Percentiles rank a stretch among this genome's conserved stretches.
Evolutionary conservation across 2,329 filamentous ascomycete genomes (phyloP).

Genomic region (Fusarium duplospermum): DNA sequence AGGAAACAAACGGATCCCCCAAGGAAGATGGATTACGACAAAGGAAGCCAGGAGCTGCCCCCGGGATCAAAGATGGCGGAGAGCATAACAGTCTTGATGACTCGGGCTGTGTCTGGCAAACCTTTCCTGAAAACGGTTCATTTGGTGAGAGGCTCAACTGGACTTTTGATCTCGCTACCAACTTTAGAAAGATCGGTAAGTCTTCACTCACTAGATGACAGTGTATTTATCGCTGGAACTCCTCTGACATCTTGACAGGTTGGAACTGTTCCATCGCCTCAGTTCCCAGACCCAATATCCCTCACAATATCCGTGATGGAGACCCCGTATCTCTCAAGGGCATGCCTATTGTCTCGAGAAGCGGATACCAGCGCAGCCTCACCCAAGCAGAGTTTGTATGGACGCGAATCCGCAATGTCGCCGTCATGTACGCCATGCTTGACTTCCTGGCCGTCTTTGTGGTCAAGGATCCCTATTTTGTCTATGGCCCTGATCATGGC

Average conservation of each 20-base stretch:
- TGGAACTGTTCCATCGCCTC: conserved; percentile 68
- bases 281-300: conserved; percentile 60
- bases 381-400: conserved; percentile 60
- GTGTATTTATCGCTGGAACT: background rate
- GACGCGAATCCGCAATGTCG: conserved; percentile 57
- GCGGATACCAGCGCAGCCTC: conserved; percentile 59
- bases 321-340: conserved; percentile 55
- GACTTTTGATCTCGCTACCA: conserved; percentile 65
- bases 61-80: background rate
- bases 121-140: conserved; percentile 63
- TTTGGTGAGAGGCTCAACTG: conserved; percentile 65
- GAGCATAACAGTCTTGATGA: conserved; percentile 34
- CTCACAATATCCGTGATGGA: conserved; percentile 47
- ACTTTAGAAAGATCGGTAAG: conserved; percentile 67
- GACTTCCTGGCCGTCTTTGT: conserved; percentile 77
- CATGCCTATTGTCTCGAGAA: conserved; percentile 55
- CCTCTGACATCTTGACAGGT: conserved; percentile 48
- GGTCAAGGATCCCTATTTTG: conserved; percentile 83
- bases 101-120: conserved; percentile 69
- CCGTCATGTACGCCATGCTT: conserved; percentile 72
- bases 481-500: conserved; percentile 59
- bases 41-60: conserved; percentile 19
- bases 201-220: background rate
- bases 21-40: conserved; percentile 27
- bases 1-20: background rate